phyloP scores from a whole-genome alignment of 106 monocot species.

The Dioscorea zingiberensis region DNA sequence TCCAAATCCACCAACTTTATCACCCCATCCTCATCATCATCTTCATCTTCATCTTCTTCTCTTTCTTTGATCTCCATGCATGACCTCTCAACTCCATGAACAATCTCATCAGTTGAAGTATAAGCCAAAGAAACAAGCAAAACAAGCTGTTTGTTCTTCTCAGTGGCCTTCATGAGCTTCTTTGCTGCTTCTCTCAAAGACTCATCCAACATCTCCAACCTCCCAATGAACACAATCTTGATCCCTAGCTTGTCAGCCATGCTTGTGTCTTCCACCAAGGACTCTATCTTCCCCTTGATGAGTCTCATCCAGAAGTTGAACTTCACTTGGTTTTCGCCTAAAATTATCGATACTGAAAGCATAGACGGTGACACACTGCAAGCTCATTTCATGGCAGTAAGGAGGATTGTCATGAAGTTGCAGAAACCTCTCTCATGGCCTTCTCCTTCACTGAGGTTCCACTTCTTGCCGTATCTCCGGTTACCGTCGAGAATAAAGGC shows the following conservation, averaged over 20 bases:
- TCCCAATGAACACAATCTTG: conserved; percentile 28
- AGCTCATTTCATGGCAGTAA: conserved; percentile 43
- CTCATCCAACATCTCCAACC: conserved; percentile 20
- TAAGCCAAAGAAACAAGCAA: conserved; percentile 39
- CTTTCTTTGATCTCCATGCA: conserved; percentile 9
- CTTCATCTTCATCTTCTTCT: neutral
- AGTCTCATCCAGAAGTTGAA: conserved; percentile 30
- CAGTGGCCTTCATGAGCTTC: conserved; percentile 26
- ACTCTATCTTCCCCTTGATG: conserved; percentile 37
- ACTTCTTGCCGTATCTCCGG: conserved; percentile 28
- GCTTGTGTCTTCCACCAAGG: conserved; percentile 24
- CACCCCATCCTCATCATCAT: neutral
- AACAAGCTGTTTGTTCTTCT: conserved; percentile 14
- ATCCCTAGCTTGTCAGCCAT: conserved; percentile 21
- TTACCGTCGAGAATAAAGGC: conserved; percentile 63
- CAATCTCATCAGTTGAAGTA: conserved; percentile 43
- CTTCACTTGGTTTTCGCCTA: conserved; percentile 28
- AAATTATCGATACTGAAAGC: conserved; percentile 65
- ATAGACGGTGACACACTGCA: conserved; percentile 33
- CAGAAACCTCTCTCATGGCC: conserved; percentile 24
- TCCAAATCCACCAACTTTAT: conserved; percentile 18
- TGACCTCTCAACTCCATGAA: too few species aligned
- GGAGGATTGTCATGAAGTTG: conserved; percentile 16
- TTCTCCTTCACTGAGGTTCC: neutral
- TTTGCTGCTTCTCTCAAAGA: conserved; percentile 20